These are phyloP conservation scores for Paecilomyces niveus DNA, from an alignment of 2,329 filamentous ascomycete genomes.

Conservation along the genomic window DNA sequence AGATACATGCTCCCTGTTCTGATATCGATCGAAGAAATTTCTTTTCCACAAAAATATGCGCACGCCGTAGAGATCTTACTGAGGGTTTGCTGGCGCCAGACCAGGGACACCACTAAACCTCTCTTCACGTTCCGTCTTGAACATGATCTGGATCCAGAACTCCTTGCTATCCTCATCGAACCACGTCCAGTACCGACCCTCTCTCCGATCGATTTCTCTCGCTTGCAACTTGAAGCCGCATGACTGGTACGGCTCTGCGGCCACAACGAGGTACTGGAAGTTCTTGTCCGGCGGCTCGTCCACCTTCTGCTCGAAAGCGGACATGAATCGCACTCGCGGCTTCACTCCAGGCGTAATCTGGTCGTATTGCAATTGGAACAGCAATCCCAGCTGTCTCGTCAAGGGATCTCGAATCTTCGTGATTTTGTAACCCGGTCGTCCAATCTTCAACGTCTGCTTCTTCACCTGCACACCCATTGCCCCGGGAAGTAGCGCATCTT, in stretches of 20 bases:
- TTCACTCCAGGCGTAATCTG: slow-evolving; percentile 70
- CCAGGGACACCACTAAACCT: slow-evolving; percentile 65
- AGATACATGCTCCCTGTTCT: background rate
- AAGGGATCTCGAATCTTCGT: slow-evolving; percentile 89
- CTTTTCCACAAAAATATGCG: background rate
- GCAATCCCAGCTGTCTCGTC: slow-evolving; percentile 76
- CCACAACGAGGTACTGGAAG: slow-evolving; percentile 90
- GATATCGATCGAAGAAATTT: background rate
- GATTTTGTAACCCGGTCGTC: slow-evolving; percentile 93
- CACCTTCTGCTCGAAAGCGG: slow-evolving; percentile 89
- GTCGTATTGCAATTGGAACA: slow-evolving; percentile 96
- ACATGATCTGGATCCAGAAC: slow-evolving; percentile 96
- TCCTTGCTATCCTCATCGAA: slow-evolving; percentile 95
- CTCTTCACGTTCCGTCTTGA: slow-evolving; percentile 97
- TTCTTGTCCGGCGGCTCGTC: slow-evolving; percentile 87
- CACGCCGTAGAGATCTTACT: slow-evolving; percentile 9
- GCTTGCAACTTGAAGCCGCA: slow-evolving; percentile 95
- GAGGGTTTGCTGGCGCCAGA: slow-evolving; percentile 44
- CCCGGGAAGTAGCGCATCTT: slow-evolving; percentile 60
- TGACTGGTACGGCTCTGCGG: slow-evolving; percentile 96
- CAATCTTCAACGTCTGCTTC: slow-evolving; percentile 88
- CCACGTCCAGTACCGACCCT: slow-evolving; percentile 86
- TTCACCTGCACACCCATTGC: slow-evolving; percentile 73
- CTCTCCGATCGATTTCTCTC: slow-evolving; percentile 80
- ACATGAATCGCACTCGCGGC: slow-evolving; percentile 93